phyloP scores from a whole-genome alignment of 2,329 filamentous ascomycete genomes.

The Claviceps sp. region DNA sequence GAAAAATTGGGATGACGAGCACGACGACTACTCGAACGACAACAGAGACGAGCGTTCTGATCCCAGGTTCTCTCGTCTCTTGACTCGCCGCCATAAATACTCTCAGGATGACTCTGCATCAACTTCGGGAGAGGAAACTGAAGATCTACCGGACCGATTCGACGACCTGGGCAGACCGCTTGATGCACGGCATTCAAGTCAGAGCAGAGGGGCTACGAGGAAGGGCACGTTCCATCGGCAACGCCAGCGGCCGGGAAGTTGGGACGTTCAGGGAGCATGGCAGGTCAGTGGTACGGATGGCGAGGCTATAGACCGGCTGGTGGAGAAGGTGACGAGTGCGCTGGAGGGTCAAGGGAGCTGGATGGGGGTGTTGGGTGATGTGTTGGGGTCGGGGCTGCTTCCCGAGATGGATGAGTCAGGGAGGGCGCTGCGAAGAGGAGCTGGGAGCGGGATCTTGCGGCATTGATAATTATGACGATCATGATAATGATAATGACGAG shows the following conservation, averaged over 20 bases:
- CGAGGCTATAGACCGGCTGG: constrained; percentile 24
- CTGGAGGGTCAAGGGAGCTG: constrained; percentile 19
- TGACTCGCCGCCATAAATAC: constrained; percentile 10
- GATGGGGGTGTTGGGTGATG: constrained; percentile 18
- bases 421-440: not conserved
- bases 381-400: constrained; percentile 15
- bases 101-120: constrained; percentile 7
- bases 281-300: constrained; percentile 30
- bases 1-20: constrained; percentile 8
- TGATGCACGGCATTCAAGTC: constrained; percentile 11
- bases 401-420: constrained; percentile 5
- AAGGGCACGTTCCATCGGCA: constrained; percentile 30
- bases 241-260: constrained; percentile 18
- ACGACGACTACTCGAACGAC: constrained; percentile 2
- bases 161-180: constrained; percentile 30
- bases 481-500: constrained; percentile 9
- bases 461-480: not conserved
- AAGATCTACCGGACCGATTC: constrained; percentile 34
- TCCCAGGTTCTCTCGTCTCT: constrained; percentile 19
- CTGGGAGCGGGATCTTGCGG: not conserved
- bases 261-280: constrained; percentile 29
- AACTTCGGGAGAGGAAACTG: constrained; percentile 25
- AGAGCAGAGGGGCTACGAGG: constrained; percentile 21
- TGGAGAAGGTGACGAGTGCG: constrained; percentile 14
- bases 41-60: constrained; percentile 12